phyloP scores from a whole-genome alignment of 441 rosid genomes.

The Populus hybrid region DNA sequence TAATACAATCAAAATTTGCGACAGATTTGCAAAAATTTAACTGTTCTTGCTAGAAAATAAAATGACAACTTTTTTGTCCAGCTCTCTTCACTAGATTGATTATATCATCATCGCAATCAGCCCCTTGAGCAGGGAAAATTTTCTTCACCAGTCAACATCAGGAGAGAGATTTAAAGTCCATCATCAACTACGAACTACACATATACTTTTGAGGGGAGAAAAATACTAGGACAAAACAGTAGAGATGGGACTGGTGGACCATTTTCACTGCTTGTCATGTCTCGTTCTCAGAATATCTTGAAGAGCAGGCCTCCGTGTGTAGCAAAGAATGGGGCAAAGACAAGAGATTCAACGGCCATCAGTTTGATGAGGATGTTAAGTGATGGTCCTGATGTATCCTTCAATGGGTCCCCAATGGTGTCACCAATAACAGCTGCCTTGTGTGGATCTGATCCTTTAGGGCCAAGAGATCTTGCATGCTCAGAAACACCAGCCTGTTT shows the following conservation, averaged over 20 bases:
- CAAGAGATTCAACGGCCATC: slow-evolving; percentile 70
- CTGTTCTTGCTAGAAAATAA: neutral
- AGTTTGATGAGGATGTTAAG: slow-evolving; percentile 73
- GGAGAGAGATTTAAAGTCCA: neutral
- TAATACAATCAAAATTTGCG: neutral
- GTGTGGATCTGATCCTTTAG: slow-evolving; percentile 63
- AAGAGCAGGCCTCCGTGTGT: slow-evolving; percentile 62
- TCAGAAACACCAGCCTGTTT: slow-evolving; percentile 61
- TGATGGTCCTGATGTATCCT: slow-evolving; percentile 68
- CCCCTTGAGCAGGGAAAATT: neutral
- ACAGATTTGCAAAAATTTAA: neutral
- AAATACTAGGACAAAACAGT: neutral
- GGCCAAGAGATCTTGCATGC: slow-evolving; percentile 59
- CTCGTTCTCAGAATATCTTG: slow-evolving; percentile 38
- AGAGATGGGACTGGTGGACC: slow-evolving; percentile 4
- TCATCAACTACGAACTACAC: neutral
- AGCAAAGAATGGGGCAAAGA: slow-evolving; percentile 67
- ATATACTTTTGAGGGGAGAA: neutral
- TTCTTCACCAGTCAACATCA: neutral
- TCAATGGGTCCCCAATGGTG: slow-evolving; percentile 67
- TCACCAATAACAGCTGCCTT: slow-evolving; percentile 71
- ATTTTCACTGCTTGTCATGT: neutral
- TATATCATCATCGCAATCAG: slow-evolving; percentile 21
- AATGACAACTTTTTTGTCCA: neutral
- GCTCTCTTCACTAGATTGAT: slow-evolving; percentile 11